phyloP scores from a whole-genome alignment of 495 filamentous ascomycete species.

The Penicillium tannophilum region DNA sequence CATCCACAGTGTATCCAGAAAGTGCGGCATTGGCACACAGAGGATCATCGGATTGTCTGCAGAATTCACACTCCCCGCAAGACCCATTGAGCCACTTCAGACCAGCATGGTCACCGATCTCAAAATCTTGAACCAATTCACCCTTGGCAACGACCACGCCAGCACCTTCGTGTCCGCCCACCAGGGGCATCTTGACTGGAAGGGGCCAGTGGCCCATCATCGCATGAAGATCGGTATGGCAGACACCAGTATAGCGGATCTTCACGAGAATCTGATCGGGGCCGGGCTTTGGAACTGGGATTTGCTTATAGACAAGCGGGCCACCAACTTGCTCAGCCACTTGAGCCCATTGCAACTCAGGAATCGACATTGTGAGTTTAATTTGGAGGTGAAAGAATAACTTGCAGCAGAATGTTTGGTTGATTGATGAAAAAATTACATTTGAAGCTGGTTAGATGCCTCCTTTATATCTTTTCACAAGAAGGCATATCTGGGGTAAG shows the following conservation, averaged over 20 bases:
- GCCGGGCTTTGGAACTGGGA: constrained; percentile 74
- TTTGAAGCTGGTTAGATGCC: too few species aligned
- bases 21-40: constrained; percentile 72
- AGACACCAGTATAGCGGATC: constrained; percentile 91
- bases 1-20: constrained; percentile 90
- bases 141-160: constrained; percentile 83
- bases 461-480: too few species aligned
- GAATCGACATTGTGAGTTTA: too few species aligned
- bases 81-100: constrained; percentile 91
- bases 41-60: constrained; percentile 72
- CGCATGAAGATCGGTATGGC: constrained; percentile 87
- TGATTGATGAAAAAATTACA: too few species aligned
- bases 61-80: constrained; percentile 79
- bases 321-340: too few species aligned
- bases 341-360: too few species aligned
- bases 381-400: too few species aligned
- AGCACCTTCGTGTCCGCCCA: constrained; percentile 93
- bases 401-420: too few species aligned
- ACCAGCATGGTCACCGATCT: constrained; percentile 64
- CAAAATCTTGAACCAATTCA: too few species aligned
- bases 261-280: constrained; percentile 90
- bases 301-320: constrained; percentile 41
- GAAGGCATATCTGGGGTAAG: too few species aligned
- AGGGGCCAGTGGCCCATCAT: constrained; percentile 83
- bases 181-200: constrained; percentile 73